Evolutionary conservation across 768 basidiomycete species (phyloP), one percentile per base, ranked within the genome.

Genomic region (Trametes cubensis): DNA sequence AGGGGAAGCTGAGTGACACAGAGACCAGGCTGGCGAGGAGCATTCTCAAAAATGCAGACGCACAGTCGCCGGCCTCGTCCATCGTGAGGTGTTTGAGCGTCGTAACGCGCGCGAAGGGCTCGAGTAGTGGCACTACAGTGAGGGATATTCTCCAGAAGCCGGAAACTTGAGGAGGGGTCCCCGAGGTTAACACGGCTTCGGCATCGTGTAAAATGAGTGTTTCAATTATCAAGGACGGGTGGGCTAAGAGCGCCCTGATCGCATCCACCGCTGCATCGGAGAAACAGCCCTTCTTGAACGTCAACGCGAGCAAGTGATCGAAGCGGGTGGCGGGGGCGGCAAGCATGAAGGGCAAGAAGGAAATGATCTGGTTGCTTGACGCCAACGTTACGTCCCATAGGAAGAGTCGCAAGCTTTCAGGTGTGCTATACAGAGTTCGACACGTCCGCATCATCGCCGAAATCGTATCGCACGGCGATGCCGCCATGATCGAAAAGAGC

Each of bases 371-470:
- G 4, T 23, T 13, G 52, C n/a, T 25, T 10, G 20, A 17, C 21
- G 23, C 6, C 44, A 63, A 42, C 1, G 26, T 14, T 14, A 53
- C 56, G 20, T 21, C 39, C 20, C 56, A 50, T 17, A 63, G 40
- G 20, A 63, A 57, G 30, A 54, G 39, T 21, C 52, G 30, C 5
- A 51, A 40, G 6, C 57, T 57, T 4, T 20, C 18, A 17, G 45
- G 3, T 8, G 50, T n/a, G 4, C 18, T 10, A 15, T 54, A 54
- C 18, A 63, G 46, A 1, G 51, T 25, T 14, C 62, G 62, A 34
- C 57, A 63, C 15, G 62, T 63, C 20, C 38, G 34, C 56, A 54
- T 58, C 57, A 58, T 52, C 13, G 30, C 44, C 39, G 45, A 8
- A 14, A 47, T 55, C 26, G 52, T 41, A 6, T 7, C 11, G 18